Conservation (phyloP, 2,329 filamentous ascomycete species). For the Myrmaecium sp. region DNA sequence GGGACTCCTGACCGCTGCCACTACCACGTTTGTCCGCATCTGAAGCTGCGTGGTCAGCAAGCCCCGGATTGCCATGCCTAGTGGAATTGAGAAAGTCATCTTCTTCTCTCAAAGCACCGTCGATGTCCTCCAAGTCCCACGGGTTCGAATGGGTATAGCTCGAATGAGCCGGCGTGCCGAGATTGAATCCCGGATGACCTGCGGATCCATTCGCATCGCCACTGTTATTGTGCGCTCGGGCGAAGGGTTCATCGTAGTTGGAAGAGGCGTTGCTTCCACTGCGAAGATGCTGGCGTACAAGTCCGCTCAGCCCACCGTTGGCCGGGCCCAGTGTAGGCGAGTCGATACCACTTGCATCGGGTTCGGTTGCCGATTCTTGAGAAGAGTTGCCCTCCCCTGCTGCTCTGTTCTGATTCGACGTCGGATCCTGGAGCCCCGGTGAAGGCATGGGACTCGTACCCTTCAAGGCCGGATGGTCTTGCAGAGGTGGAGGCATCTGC, state of each 20-base stretch:
- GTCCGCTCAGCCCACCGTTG: conserved; percentile 50
- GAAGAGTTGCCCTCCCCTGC: no score
- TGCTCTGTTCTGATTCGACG: no score
- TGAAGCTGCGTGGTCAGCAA: neutral
- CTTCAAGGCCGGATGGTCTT: no score
- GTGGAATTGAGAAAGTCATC: conserved; percentile 18
- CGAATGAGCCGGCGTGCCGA: conserved; percentile 28
- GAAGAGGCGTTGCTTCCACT: conserved; percentile 63
- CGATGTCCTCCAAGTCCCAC: conserved; percentile 36
- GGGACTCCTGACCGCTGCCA: conserved; percentile 5
- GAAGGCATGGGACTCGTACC: no score
- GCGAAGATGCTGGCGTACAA: conserved; percentile 73
- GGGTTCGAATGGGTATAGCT: conserved; percentile 35
- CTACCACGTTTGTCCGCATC: conserved; percentile 1
- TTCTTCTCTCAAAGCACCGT: conserved; percentile 21
- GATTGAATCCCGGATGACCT: conserved; percentile 5
- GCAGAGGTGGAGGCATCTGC: no score
- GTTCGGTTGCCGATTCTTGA: conserved; percentile 6
- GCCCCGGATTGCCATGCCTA: conserved; percentile 14
- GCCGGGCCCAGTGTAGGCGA: conserved; percentile 65
- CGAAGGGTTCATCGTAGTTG: conserved; percentile 33
- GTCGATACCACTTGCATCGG: conserved; percentile 31
- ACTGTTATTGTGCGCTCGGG: neutral
- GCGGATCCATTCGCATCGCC: neutral
- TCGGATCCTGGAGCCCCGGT: no score